Percentiles rank a stretch among this genome's conserved stretches.
Conservation (phyloP, 176 grass and related monocot genomes). For the Typha latifolia region DNA sequence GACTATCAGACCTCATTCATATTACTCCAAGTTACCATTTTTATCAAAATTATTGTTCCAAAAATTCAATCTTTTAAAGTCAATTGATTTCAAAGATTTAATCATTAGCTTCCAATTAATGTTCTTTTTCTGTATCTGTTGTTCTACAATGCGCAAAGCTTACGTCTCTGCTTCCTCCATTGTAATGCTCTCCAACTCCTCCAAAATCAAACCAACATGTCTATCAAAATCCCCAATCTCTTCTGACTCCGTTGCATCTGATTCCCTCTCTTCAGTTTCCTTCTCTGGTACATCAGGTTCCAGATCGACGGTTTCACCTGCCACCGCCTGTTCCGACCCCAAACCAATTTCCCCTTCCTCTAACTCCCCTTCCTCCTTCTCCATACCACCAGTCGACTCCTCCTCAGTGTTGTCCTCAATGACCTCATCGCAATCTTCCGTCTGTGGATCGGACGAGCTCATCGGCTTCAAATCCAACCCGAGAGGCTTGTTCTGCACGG, state of each 20-base stretch:
- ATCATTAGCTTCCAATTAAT: slow-evolving; percentile 10
- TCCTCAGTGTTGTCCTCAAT: slow-evolving; percentile 37
- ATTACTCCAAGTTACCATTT: background rate
- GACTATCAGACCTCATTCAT: background rate
- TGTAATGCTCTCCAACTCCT: slow-evolving; percentile 88
- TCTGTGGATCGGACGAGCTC: slow-evolving; percentile 6
- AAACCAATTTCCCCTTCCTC: slow-evolving; percentile 44
- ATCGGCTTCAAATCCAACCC: slow-evolving; percentile 25
- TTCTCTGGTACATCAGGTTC: slow-evolving; percentile 41
- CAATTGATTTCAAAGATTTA: background rate
- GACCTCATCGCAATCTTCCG: slow-evolving; percentile 9
- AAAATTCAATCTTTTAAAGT: background rate
- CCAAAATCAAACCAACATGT: slow-evolving; percentile 64
- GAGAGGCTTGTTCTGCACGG: slow-evolving; percentile 86
- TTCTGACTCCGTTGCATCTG: slow-evolving; percentile 24
- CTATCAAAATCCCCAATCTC: slow-evolving; percentile 64
- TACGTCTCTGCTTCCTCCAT: slow-evolving; percentile 90
- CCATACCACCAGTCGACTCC: slow-evolving; percentile 20
- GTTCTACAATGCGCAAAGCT: slow-evolving; percentile 15
- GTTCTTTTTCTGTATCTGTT: background rate
- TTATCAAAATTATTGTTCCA: background rate
- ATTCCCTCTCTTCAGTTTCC: slow-evolving; percentile 35
- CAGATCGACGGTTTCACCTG: slow-evolving; percentile 41
- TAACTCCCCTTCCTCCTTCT: slow-evolving; percentile 82
- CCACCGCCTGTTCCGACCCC: slow-evolving; percentile 18